These are phyloP conservation scores for Candida gorgasii DNA, from an alignment of 805 yeast species.

Conservation along the genomic window DNA sequence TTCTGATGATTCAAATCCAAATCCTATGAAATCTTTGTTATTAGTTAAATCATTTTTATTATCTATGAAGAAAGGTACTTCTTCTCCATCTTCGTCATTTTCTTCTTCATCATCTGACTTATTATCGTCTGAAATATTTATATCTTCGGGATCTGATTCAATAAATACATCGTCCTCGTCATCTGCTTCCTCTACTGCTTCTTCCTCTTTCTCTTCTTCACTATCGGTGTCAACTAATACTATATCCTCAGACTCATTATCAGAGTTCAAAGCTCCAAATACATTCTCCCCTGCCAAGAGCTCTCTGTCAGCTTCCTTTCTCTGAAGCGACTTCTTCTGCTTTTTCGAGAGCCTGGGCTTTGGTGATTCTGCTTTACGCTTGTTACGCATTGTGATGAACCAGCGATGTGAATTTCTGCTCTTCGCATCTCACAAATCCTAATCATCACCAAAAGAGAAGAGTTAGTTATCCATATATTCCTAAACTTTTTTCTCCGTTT, in stretches of 20 bases:
- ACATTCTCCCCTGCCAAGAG: conserved; percentile 20
- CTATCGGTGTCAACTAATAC: conserved; percentile 33
- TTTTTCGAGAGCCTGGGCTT: conserved; percentile 23
- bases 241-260: conserved; percentile 12
- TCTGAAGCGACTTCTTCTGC: conserved; percentile 24
- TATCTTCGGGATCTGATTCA: conserved; percentile 19
- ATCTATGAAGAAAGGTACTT: background rate
- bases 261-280: conserved; percentile 21
- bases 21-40: conserved; percentile 56
- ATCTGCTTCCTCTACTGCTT: conserved; percentile 19
- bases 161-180: conserved; percentile 16
- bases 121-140: conserved; percentile 19
- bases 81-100: conserved; percentile 4
- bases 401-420: conserved; percentile 3
- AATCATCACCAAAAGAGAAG: conserved; percentile 6
- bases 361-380: conserved; percentile 26
- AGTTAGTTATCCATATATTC: too few species aligned
- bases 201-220: conserved; percentile 19
- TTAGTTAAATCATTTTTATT: conserved; percentile 38
- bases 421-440: too few species aligned
- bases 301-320: conserved; percentile 8
- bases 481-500: background rate
- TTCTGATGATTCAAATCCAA: conserved; percentile 51
- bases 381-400: conserved; percentile 18
- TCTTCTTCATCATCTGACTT: background rate